Evolutionary conservation across 768 basidiomycete species (phyloP), one percentile per base, ranked within the genome.

Genomic region (Boletus rubroflammeus): DNA sequence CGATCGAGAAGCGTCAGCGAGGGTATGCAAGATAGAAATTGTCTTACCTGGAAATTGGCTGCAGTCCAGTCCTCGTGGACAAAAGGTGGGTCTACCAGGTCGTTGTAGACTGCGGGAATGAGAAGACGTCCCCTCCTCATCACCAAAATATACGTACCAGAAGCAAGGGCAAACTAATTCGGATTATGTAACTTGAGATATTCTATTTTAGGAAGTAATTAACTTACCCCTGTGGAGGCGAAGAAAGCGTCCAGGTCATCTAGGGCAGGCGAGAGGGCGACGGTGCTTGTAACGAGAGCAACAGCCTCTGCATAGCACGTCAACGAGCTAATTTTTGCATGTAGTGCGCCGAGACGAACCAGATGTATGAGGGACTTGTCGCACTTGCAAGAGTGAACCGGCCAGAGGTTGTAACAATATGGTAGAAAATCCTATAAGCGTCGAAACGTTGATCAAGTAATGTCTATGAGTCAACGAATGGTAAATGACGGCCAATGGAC

Each of bases 341-440:
- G 61, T 3, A 65, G 49, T 6, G 21, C 3, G 10, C 17, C 40
- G 26, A 17, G 29, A 17, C 58, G 5, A 41, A 62, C 62, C 60
- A 43, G 39, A 19, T 42, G 51, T 47, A 32, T 64, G 38, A 44
- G 64, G 41, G 34, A 63, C 57, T 38, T 69, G 56, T 43, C 51
- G 59, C 32, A 64, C 48, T 36, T 71, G 58, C 45, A 74, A 63
- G n/a, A 74, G 38, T 13, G 67, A 65, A 57, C 68, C 70, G 60
- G 86, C 80, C 5, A 88, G 65, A 5, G 86, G 83, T 60, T 86
- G 86, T 31, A 84, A 78, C 0, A 79, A 49, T 49, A 78, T 71
- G 10, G 78, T 74, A 26, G 68, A 61, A 11, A 80, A 31, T 0
- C 79, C 81, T 1, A 79, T 78, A 2, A 81, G 40, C 0, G 79